A percentile compares a stretch with the other conserved stretches of the same genome.
Conservation (phyloP, 2,329 filamentous ascomycete species). For the Xylariaceae sp. region DNA sequence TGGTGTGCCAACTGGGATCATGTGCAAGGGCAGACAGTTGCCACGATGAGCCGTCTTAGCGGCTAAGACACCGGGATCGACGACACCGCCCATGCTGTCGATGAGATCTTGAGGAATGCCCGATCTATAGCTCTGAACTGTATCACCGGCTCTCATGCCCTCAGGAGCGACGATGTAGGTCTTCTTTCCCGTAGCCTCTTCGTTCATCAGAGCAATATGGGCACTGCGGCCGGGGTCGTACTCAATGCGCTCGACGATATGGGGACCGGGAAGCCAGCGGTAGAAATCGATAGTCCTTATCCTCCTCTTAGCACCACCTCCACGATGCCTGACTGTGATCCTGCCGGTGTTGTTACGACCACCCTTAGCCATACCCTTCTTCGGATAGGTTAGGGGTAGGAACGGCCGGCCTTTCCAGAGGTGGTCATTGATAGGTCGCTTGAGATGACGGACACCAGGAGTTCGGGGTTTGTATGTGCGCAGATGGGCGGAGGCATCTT, state of each 20-base stretch:
- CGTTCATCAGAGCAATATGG: constrained; percentile 83
- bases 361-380: constrained; percentile 89
- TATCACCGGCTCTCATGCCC: constrained; percentile 85
- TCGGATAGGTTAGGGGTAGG: constrained; percentile 78
- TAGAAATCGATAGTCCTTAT: constrained; percentile 90
- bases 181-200: constrained; percentile 68
- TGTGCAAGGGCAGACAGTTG: constrained; percentile 91
- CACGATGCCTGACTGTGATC: constrained; percentile 85
- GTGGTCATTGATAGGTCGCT: constrained; percentile 91
- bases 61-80: constrained; percentile 94
- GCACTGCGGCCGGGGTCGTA: constrained; percentile 91
- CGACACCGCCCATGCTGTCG: constrained; percentile 83
- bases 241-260: constrained; percentile 89
- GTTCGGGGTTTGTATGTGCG: constrained; percentile 92
- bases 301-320: constrained; percentile 86
- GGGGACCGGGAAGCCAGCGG: constrained; percentile 72
- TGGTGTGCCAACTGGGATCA: constrained; percentile 91
- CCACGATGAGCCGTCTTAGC: constrained; percentile 91
- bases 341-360: constrained; percentile 84
- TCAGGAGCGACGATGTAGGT: constrained; percentile 95
- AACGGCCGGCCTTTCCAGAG: constrained; percentile 90
- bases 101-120: constrained; percentile 86
- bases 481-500: constrained; percentile 47
- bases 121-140: constrained; percentile 84
- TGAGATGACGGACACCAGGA: constrained; percentile 86